These are phyloP conservation scores for Flueggea neowawraea DNA, from an alignment of 441 rosid species.

Conservation along the genomic window DNA sequence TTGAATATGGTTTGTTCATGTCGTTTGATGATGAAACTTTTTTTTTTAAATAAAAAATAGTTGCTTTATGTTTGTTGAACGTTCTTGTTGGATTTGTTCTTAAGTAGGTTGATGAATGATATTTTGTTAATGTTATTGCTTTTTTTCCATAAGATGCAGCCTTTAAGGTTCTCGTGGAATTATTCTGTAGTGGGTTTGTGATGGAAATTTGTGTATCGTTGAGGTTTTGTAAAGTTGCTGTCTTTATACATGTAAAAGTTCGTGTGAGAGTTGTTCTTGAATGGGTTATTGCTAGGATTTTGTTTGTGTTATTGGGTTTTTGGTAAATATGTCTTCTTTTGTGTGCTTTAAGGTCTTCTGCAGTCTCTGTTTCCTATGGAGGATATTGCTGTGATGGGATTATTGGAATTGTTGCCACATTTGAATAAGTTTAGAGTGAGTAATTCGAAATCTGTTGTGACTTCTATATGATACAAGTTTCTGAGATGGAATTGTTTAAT, in stretches of 20 bases:
- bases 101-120: background rate
- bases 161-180: background rate
- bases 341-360: slow-evolving; percentile 42
- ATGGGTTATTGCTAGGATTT: background rate
- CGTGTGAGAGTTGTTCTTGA: background rate
- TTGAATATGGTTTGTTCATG: background rate
- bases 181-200: background rate
- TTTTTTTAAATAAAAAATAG: no score
- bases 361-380: slow-evolving; percentile 76
- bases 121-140: background rate
- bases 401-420: slow-evolving; percentile 87
- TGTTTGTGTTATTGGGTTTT: background rate
- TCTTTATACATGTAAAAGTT: background rate
- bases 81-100: background rate
- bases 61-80: no score
- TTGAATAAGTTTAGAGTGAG: slow-evolving; percentile 72
- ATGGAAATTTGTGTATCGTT: background rate
- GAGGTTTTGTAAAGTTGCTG: background rate
- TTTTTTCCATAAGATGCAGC: background rate
- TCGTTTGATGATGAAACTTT: no score
- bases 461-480: background rate
- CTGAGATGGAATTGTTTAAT: slow-evolving; percentile 9
- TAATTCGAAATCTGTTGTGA: background rate
- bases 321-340: background rate
- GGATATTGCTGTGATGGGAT: slow-evolving; percentile 90